phyloP scores from a whole-genome alignment of 2,329 filamentous ascomycete genomes.

The Davidsoniella neocaledoniae region DNA sequence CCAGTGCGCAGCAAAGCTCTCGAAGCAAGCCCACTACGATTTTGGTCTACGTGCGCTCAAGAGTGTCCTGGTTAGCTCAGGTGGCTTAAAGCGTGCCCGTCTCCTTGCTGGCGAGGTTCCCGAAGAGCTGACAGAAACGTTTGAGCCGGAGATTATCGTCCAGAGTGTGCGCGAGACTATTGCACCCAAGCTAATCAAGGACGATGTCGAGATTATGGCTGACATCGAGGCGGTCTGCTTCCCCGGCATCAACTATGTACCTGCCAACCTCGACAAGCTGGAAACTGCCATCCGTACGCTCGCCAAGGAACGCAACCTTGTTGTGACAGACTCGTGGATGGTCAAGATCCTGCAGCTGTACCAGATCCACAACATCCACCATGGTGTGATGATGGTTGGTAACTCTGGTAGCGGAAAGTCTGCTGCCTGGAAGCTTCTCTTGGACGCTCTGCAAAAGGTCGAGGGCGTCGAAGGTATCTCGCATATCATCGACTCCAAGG shows the following conservation, averaged over 20 bases:
- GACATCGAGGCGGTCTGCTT: constrained; percentile 73
- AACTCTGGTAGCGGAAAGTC: constrained; percentile 97
- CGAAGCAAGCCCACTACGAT: constrained; percentile 97
- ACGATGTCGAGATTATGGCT: constrained; percentile 78
- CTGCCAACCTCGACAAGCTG: constrained; percentile 66
- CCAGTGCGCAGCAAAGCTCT: constrained; percentile 61
- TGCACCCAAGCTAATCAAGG: constrained; percentile 86
- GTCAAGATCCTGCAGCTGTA: constrained; percentile 93
- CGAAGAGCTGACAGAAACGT: constrained; percentile 23
- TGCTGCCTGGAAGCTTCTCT: constrained; percentile 77
- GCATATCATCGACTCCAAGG: constrained; percentile 97
- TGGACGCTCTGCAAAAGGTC: constrained; percentile 79
- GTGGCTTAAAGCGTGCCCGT: constrained; percentile 78
- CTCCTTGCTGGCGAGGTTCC: constrained; percentile 34
- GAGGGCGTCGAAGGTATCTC: constrained; percentile 87
- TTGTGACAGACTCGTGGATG: constrained; percentile 91
- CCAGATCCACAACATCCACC: constrained; percentile 94
- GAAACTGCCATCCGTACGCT: constrained; percentile 67
- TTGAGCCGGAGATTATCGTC: constrained; percentile 95
- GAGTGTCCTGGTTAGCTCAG: constrained; percentile 95
- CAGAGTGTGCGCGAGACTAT: constrained; percentile 98
- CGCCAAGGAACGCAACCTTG: constrained; percentile 69
- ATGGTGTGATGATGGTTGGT: constrained; percentile 99
- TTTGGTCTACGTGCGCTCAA: constrained; percentile 96
- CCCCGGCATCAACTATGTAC: constrained; percentile 82